Percentiles rank a stretch among this genome's conserved stretches.
Conservation (phyloP, 2,329 filamentous ascomycete genomes). For the Trichoderma arundinaceum region DNA sequence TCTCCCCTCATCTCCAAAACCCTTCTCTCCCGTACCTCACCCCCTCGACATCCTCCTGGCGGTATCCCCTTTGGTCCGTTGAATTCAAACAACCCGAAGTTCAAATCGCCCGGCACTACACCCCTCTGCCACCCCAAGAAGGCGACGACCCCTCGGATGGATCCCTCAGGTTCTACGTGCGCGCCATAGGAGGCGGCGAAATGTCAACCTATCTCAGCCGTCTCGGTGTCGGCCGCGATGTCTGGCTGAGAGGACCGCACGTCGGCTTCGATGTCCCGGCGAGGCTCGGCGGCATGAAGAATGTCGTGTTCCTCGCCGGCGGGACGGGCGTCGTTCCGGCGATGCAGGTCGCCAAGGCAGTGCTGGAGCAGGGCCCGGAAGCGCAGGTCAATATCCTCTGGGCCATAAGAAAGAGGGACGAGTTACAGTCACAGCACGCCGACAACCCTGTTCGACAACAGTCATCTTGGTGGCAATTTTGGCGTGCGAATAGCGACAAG, state of each 20-base stretch:
- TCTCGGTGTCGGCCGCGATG: conserved; percentile 63
- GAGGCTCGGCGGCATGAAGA: conserved; percentile 41
- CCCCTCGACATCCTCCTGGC: conserved; percentile 40
- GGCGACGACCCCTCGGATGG: conserved; percentile 44
- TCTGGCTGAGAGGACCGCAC: conserved; percentile 82
- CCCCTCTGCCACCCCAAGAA: conserved; percentile 70
- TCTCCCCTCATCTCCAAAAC: conserved; percentile 52
- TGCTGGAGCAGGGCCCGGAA: conserved; percentile 52
- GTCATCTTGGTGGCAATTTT: conserved; percentile 39
- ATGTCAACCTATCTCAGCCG: conserved; percentile 81
- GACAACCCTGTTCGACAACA: conserved; percentile 14
- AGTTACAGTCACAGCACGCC: conserved; percentile 55
- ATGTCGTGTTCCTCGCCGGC: conserved; percentile 84
- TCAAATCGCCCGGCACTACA: conserved; percentile 91
- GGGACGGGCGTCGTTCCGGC: conserved; percentile 93
- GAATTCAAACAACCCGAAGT: conserved; percentile 94
- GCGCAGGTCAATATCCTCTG: conserved; percentile 73
- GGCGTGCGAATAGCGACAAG: conserved; percentile 33
- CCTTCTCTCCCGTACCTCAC: conserved; percentile 41
- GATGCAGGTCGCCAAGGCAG: conserved; percentile 73
- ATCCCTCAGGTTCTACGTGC: conserved; percentile 74
- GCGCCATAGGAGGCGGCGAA: conserved; percentile 79
- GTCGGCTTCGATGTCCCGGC: conserved; percentile 63
- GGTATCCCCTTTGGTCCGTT: conserved; percentile 78
- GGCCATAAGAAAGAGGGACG: conserved; percentile 70